Percentiles rank a stretch among this genome's conserved stretches.
Conservation (phyloP, 345 rosid genomes). For the Eucalyptus erythrocorys region DNA sequence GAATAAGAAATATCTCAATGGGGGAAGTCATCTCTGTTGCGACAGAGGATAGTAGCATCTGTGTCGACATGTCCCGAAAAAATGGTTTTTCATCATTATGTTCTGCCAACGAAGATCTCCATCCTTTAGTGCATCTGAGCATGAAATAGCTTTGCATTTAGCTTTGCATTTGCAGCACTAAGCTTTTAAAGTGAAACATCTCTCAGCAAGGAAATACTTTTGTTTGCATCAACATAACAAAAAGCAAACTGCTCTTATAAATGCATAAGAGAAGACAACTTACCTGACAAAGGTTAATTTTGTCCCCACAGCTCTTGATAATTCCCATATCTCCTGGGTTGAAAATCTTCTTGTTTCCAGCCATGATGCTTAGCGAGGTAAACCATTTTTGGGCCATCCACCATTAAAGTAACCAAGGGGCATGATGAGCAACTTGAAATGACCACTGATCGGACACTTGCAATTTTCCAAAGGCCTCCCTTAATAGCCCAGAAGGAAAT, state of each 20-base stretch:
- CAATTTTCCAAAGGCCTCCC: slow-evolving; percentile 16
- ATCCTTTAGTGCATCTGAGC: not conserved
- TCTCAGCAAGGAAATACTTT: not conserved
- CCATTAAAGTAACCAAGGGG: slow-evolving; percentile 77
- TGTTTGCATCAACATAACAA: not conserved
- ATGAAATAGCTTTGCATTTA: not conserved
- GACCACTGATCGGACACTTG: slow-evolving; percentile 39
- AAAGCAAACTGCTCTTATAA: not conserved
- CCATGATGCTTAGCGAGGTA: slow-evolving; percentile 31
- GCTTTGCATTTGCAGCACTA: not conserved
- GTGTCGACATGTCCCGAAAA: not conserved
- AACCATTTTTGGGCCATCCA: slow-evolving; percentile 85
- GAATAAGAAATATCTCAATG: not conserved
- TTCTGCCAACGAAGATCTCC: not conserved
- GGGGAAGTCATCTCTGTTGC: not conserved
- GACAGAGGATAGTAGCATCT: not conserved
- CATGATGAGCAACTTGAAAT: slow-evolving; percentile 44
- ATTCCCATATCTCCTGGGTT: slow-evolving; percentile 32
- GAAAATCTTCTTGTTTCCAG: slow-evolving; percentile 24
- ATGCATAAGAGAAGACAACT: not conserved
- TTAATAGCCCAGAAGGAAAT: slow-evolving; percentile 37
- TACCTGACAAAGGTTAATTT: slow-evolving; percentile 42
- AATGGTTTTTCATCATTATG: not conserved
- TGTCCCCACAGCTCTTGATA: slow-evolving; percentile 13
- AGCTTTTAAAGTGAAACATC: not conserved